These are phyloP conservation scores for Diaporthe batatas DNA, from an alignment of 2,329 filamentous ascomycete genomes.

Conservation along the genomic window DNA sequence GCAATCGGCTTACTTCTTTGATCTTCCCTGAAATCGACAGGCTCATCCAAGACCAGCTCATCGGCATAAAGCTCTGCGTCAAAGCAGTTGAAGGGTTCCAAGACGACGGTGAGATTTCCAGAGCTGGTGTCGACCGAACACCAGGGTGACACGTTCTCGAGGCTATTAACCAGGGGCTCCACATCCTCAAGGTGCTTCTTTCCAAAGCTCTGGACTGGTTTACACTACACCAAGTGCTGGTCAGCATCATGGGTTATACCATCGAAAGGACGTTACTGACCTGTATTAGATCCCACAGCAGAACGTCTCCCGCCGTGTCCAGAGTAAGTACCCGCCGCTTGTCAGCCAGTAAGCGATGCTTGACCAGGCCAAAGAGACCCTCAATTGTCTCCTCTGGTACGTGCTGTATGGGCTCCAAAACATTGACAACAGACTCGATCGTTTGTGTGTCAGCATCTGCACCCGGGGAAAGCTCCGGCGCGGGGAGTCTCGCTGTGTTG, in stretches of 20 bases:
- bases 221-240: slow-evolving; percentile 69
- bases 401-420: slow-evolving; percentile 74
- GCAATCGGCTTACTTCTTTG: slow-evolving; percentile 79
- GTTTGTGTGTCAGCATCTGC: slow-evolving; percentile 64
- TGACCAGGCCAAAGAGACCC: slow-evolving; percentile 94
- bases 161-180: slow-evolving; percentile 85
- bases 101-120: slow-evolving; percentile 87
- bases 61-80: slow-evolving; percentile 98
- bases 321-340: slow-evolving; percentile 88
- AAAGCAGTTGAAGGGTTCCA: slow-evolving; percentile 96
- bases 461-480: slow-evolving; percentile 63
- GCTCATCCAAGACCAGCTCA: slow-evolving; percentile 80
- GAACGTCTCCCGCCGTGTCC: slow-evolving; percentile 93
- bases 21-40: slow-evolving; percentile 89
- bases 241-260: slow-evolving; percentile 42
- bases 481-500: slow-evolving; percentile 83
- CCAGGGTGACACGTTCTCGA: slow-evolving; percentile 93
- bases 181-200: slow-evolving; percentile 96
- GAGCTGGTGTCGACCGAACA: slow-evolving; percentile 95
- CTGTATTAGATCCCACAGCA: slow-evolving; percentile 93
- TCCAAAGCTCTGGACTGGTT: slow-evolving; percentile 90
- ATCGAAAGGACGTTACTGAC: slow-evolving; percentile 59
- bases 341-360: slow-evolving; percentile 92
- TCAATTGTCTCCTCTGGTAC: slow-evolving; percentile 87
- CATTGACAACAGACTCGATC: slow-evolving; percentile 50